Percentiles rank a stretch among this genome's conserved stretches.
Conservation (phyloP, 2,329 filamentous ascomycete species). For the Xylaria sp. region DNA sequence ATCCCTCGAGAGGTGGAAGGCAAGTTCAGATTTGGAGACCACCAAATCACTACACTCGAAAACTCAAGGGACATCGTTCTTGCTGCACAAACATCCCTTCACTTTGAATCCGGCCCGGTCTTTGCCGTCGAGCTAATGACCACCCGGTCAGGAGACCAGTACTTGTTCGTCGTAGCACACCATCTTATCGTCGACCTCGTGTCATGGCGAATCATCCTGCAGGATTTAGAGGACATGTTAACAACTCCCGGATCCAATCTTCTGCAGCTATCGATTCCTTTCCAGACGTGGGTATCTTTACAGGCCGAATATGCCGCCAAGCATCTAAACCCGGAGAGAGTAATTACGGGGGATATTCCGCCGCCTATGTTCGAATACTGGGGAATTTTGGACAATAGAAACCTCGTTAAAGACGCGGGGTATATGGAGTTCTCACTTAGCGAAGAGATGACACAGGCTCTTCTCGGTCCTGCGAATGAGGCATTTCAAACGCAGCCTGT, state of each 20-base stretch:
- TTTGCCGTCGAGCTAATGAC: background rate
- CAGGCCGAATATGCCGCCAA: background rate
- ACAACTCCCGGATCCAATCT: background rate
- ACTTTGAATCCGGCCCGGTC: background rate
- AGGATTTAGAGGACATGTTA: slow-evolving; percentile 12
- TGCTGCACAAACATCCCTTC: background rate
- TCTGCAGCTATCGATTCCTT: background rate
- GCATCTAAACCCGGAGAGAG: background rate
- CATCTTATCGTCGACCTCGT: slow-evolving; percentile 22
- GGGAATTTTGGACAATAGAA: background rate
- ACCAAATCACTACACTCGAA: background rate
- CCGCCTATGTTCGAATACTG: background rate
- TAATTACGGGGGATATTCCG: background rate
- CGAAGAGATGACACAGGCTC: background rate
- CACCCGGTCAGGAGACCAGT: background rate
- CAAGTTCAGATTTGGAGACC: background rate
- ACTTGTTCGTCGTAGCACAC: slow-evolving; percentile 13
- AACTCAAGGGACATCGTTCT: background rate
- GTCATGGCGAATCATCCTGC: slow-evolving; percentile 19
- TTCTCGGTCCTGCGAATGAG: background rate
- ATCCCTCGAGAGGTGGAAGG: slow-evolving; percentile 2
- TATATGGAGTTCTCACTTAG: background rate
- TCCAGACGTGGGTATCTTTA: background rate
- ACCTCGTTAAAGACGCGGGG: background rate
- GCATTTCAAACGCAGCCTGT: background rate